These are phyloP conservation scores for Alternaria conjuncta DNA, from an alignment of 2,329 filamentous ascomycete genomes.

Conservation along the genomic window DNA sequence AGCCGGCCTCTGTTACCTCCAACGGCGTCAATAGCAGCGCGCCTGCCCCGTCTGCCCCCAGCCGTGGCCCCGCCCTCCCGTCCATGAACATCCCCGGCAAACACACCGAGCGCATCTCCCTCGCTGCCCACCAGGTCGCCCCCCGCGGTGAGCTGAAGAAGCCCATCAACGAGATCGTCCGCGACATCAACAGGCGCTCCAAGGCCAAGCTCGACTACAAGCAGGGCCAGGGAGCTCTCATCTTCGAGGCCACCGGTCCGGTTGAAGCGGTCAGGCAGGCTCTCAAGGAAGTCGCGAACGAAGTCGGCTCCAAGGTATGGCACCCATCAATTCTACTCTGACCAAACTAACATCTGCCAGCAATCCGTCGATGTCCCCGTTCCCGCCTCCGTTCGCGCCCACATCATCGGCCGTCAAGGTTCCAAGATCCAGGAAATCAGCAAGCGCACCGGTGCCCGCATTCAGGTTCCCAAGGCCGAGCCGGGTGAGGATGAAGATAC, in stretches of 20 bases:
- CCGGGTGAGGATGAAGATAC: slow-evolving; percentile 79
- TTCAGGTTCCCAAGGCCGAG: slow-evolving; percentile 86
- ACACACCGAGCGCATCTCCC: slow-evolving; percentile 75
- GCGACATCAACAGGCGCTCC: slow-evolving; percentile 90
- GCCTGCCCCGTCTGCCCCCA: slow-evolving; percentile 47
- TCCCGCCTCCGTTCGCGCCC: slow-evolving; percentile 80
- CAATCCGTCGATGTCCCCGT: slow-evolving; percentile 77
- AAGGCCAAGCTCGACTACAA: slow-evolving; percentile 84
- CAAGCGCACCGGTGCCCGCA: slow-evolving; percentile 85
- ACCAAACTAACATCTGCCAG: slow-evolving; percentile 46
- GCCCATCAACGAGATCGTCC: slow-evolving; percentile 81
- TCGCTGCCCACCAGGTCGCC: slow-evolving; percentile 78
- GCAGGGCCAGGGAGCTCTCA: slow-evolving; percentile 73
- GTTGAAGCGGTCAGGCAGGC: slow-evolving; percentile 85
- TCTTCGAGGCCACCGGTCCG: slow-evolving; percentile 85
- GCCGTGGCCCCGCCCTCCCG: slow-evolving; percentile 54
- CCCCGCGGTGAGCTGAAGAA: slow-evolving; percentile 81
- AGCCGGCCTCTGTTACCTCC: slow-evolving; percentile 56
- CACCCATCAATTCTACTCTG: neutral
- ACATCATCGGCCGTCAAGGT: slow-evolving; percentile 93
- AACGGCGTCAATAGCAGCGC: slow-evolving; percentile 59
- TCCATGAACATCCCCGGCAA: slow-evolving; percentile 81
- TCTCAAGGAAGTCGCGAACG: slow-evolving; percentile 84
- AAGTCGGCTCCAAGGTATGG: slow-evolving; percentile 83
- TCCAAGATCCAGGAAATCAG: slow-evolving; percentile 88